Evolutionary conservation across 345 rosid genomes (phyloP).

Genomic region (Pistacia atlantica): DNA sequence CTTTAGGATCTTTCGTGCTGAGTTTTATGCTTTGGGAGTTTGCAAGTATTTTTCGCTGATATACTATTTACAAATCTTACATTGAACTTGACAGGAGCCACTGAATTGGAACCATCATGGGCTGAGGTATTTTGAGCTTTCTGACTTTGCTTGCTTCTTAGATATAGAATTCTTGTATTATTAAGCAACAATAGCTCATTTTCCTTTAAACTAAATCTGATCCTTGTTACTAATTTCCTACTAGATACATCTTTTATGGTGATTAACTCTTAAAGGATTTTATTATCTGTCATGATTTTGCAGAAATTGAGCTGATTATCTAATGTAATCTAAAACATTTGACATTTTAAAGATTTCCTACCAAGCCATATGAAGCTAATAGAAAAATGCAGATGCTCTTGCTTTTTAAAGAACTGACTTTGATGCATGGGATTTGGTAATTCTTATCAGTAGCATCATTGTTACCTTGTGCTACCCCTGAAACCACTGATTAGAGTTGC

Average conservation of each 20-base stretch:
- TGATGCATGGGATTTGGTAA: background rate
- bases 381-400: background rate
- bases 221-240: background rate
- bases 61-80: conserved; percentile 3
- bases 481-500: background rate
- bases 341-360: background rate
- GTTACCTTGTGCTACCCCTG: background rate
- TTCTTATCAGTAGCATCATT: background rate
- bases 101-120: conserved; percentile 77
- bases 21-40: conserved; percentile 1
- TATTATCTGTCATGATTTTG: background rate
- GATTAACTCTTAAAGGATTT: background rate
- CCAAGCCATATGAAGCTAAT: background rate
- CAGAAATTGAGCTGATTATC: background rate
- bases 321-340: background rate
- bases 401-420: background rate
- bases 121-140: conserved; percentile 57
- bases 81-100: conserved; percentile 62
- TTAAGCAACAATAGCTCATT: background rate
- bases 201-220: background rate
- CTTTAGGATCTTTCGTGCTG: background rate
- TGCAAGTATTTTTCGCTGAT: background rate
- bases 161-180: background rate
- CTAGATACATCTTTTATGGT: background rate
- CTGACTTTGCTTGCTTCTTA: background rate